Base-by-base conservation (phyloP, 2,329 filamentous ascomycete species). In the Mollisiaceae sp. region DNA sequence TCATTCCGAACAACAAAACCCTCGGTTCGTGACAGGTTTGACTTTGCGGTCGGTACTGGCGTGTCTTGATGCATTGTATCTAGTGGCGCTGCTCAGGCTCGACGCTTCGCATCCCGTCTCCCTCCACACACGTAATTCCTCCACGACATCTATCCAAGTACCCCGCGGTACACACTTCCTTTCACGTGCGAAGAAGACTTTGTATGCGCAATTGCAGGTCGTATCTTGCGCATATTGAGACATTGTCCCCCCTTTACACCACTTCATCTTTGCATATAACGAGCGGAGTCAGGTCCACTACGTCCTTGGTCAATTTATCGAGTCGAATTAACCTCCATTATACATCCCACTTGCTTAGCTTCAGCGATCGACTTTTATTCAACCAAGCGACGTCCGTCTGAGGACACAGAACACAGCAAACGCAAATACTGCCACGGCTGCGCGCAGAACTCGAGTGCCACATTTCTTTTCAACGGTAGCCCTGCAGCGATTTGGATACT, bases 381-480 rank as follows among this genome's bases (percentile, higher is more conserved):
- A 32, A 32, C 38, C 45, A 61, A 43, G n/a, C 59, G 45, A 52
- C 59, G 47, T 55, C 24, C 47, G 15, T 24, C 50, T 35, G 38
- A 43, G 22, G 59, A 50, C 20, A 43, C 55, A 38, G 59, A n/a
- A 32, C 47, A 45, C 14, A 20, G 18, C 18, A 54, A 54, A 41
- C 6, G 20, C 11, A 22, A 58, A 27, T 22, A 50, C 20, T 35
- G 39, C 24, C 38, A 41, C 60, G 60, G 50, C n/a, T 55, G 43
- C 59, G 35, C 35, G 35, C 59, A 62, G 32, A 8, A 41, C 3
- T 27, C 35, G 35, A 55, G 47, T 56, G 50, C 27, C 50, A 24
- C 56, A 55, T 20, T 38, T 22, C 35, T 22, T 18, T 12, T 45
- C 32, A 20, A 27, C 32, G 43, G 43, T n/a, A 59, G 62, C 62